These are phyloP conservation scores for Neurospora hispaniola DNA, from an alignment of 495 filamentous ascomycete species.

Conservation along the genomic window DNA sequence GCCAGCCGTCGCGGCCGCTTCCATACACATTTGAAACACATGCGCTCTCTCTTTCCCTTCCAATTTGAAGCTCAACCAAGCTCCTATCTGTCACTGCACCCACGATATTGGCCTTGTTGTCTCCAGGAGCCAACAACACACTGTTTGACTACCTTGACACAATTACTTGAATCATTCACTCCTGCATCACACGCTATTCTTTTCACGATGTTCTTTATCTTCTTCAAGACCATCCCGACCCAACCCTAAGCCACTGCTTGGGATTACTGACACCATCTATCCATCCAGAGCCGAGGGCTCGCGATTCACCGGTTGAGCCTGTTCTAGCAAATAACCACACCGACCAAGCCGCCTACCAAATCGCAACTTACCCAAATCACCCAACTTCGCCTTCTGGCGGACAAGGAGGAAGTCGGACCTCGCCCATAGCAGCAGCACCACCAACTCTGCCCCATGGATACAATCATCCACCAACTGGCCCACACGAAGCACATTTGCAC, in stretches of 20 bases:
- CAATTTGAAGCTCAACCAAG: neutral
- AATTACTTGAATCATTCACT: neutral
- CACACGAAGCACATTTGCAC: constrained; percentile 21
- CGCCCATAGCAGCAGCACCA: constrained; percentile 11
- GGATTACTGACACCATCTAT: constrained; percentile 10
- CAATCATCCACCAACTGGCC: constrained; percentile 13
- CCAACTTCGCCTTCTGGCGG: constrained; percentile 12
- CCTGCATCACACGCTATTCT: neutral
- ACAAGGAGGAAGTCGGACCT: constrained; percentile 7
- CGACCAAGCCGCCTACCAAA: constrained; percentile 13
- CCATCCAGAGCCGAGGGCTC: constrained; percentile 18
- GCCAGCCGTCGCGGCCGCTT: neutral
- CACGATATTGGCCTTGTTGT: neutral
- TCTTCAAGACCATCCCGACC: neutral
- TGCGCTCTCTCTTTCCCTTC: neutral
- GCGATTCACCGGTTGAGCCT: constrained; percentile 10
- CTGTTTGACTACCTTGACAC: neutral
- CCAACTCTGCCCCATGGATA: constrained; percentile 24
- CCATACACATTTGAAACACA: neutral
- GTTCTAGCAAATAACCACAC: constrained; percentile 11
- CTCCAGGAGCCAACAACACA: neutral
- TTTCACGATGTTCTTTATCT: neutral
- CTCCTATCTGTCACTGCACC: neutral
- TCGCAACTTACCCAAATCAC: constrained; percentile 7
- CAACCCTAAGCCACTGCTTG: neutral